Evolutionary conservation across 345 rosid species (phyloP).

Genomic region (Euphorbia pulcherrima): DNA sequence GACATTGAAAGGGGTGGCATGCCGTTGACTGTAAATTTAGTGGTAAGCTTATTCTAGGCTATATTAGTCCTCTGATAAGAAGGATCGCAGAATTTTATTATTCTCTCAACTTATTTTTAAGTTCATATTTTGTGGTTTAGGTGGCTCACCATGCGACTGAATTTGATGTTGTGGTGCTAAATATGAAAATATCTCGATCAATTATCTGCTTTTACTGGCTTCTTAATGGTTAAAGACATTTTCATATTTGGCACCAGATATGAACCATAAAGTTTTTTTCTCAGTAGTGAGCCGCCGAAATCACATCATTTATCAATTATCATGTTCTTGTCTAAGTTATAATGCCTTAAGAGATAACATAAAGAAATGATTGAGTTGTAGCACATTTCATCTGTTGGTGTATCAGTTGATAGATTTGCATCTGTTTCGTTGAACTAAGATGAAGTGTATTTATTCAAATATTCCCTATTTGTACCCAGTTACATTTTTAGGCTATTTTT

Average conservation of each 20-base stretch:
- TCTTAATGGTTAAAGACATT: too few relatives aligned
- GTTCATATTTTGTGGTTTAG: not conserved
- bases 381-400: not conserved
- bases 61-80: not conserved
- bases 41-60: slow-evolving; percentile 44
- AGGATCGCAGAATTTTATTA: not conserved
- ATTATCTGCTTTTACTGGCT: not conserved
- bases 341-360: not conserved
- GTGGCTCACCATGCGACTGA: not conserved
- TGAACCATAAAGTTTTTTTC: too few relatives aligned
- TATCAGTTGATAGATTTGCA: not conserved
- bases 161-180: not conserved
- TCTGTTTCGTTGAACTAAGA: slow-evolving; percentile 1
- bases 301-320: too few relatives aligned
- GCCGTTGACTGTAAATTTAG: slow-evolving; percentile 50
- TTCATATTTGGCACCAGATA: too few relatives aligned
- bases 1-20: slow-evolving; percentile 90
- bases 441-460: not conserved
- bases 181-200: not conserved
- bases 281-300: too few relatives aligned
- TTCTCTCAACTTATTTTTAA: not conserved
- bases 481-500: not conserved
- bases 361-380: not conserved
- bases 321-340: not conserved
- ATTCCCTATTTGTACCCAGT: not conserved